phyloP scores from a whole-genome alignment of 2,329 filamentous ascomycete genomes.

The Didymellaceae sp. region DNA sequence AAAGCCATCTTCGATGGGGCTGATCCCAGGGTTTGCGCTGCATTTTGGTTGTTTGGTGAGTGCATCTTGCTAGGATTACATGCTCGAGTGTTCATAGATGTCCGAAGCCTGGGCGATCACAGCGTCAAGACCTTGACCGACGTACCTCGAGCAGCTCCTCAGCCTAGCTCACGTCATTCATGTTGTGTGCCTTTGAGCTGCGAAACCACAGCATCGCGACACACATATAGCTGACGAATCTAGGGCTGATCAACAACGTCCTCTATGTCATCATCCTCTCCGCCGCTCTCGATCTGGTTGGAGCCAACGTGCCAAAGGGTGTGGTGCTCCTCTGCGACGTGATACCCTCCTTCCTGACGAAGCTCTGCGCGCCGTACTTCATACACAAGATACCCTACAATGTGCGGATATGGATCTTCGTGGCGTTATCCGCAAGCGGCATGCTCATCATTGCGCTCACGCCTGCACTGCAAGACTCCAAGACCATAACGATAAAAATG shows the following conservation, averaged over 20 bases:
- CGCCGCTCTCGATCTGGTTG: constrained; percentile 92
- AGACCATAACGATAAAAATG: constrained; percentile 76
- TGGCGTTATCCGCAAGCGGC: constrained; percentile 75
- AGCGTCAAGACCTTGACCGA: background rate
- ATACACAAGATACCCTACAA: constrained; percentile 87
- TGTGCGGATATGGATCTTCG: constrained; percentile 75
- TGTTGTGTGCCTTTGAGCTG: no score
- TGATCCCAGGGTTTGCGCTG: constrained; percentile 73
- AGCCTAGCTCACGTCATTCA: background rate
- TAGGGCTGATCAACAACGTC: constrained; percentile 94
- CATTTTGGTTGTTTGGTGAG: constrained; percentile 93
- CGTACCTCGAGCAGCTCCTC: background rate
- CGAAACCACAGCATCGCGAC: no score
- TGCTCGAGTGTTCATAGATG: background rate
- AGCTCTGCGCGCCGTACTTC: constrained; percentile 90
- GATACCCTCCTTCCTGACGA: constrained; percentile 84
- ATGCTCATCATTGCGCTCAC: constrained; percentile 91
- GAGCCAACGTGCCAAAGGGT: constrained; percentile 83
- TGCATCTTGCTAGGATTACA: background rate
- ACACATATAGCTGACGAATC: background rate
- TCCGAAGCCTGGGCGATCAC: background rate
- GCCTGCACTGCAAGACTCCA: constrained; percentile 63
- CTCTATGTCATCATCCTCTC: constrained; percentile 97
- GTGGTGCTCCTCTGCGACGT: constrained; percentile 93
- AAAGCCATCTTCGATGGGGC: constrained; percentile 68